phyloP scores from a whole-genome alignment of 2,329 filamentous ascomycete genomes.

The Botrytis cinerea region DNA sequence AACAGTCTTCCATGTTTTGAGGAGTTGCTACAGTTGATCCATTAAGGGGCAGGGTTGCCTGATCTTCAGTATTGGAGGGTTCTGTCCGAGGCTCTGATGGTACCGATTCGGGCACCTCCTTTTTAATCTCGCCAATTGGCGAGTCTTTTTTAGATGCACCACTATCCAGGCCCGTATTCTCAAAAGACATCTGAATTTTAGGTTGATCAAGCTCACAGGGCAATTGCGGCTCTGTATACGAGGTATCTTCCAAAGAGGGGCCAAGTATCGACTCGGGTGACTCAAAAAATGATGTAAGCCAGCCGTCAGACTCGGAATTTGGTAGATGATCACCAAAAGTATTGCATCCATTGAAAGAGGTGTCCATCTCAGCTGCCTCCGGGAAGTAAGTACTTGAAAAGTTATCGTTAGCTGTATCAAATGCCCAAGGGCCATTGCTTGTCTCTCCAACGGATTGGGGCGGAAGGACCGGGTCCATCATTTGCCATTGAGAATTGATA shows the following conservation, averaged over 20 bases:
- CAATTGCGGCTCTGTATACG: not conserved
- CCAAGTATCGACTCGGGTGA: not conserved
- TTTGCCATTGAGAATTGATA: constrained; percentile 11
- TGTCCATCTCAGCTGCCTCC: too few relatives aligned
- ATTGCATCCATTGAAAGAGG: not conserved
- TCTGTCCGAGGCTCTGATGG: not conserved
- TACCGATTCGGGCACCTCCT: not conserved
- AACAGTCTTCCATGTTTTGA: constrained; percentile 17
- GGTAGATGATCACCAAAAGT: not conserved
- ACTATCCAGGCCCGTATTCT: not conserved
- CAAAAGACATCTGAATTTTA: not conserved
- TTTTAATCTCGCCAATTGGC: not conserved
- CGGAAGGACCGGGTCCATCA: not conserved
- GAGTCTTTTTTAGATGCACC: not conserved
- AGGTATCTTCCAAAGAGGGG: not conserved
- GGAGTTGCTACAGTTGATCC: not conserved
- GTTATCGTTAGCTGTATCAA: not conserved
- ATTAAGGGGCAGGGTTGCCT: not conserved
- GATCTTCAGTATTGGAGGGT: not conserved
- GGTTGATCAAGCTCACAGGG: not conserved
- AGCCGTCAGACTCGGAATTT: constrained; percentile 6
- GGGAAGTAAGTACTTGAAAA: not conserved
- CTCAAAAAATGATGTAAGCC: constrained; percentile 13
- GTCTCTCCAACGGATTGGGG: not conserved
- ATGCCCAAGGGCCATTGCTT: not conserved